Base-by-base conservation (phyloP, 148 eudicot species). In the Linanthus parryae region DNA sequence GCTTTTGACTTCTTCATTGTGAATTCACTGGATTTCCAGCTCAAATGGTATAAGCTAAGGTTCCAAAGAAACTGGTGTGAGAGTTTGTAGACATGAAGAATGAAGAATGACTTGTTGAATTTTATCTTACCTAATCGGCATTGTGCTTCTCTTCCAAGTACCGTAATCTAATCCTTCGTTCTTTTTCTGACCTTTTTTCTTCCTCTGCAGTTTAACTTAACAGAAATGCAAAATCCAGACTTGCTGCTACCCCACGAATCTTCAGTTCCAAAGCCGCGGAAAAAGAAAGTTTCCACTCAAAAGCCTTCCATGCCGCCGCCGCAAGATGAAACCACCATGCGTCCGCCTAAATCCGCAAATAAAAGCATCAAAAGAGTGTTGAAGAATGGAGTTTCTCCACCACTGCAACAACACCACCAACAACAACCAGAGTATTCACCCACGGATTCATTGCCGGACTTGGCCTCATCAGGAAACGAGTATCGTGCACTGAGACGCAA, bases 401-500 rank as follows among this genome's bases (percentile, higher is more conserved):
- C 56, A 28, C 68, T 68, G 39, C 84, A 64, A 43, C n/a, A n/a
- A n/a, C n/a, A n/a, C n/a, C n/a, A n/a, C n/a, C n/a, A n/a, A n/a
- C n/a, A n/a, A n/a, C 81, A 69, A 17, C 74, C 65, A 37, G 82
- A 53, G 27, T 70, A 59, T 60, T 58, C 72, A n/a, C 64, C 68
- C 27, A 63, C 81, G 17, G 80, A 58, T 42, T 65, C 73, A 17
- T 52, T 69, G 55, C 70, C 69, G 14, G 88, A 87, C 46, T 59
- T 75, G 2, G 59, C 85, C 12, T 39, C 67, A 13, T 73, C 63
- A 21, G 83, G 67, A 17, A 75, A 72, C 6, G 87, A 84, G 36
- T 88, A 84, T 37, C 60, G 82, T 44, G 81, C 86, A 3, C 69
- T 88, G 21, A 66, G 94, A 21, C 61, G 80, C 8, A 88, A 84